Conservation (phyloP, 768 basidiomycete genomes). For the Butyriboletus loyo region DNA sequence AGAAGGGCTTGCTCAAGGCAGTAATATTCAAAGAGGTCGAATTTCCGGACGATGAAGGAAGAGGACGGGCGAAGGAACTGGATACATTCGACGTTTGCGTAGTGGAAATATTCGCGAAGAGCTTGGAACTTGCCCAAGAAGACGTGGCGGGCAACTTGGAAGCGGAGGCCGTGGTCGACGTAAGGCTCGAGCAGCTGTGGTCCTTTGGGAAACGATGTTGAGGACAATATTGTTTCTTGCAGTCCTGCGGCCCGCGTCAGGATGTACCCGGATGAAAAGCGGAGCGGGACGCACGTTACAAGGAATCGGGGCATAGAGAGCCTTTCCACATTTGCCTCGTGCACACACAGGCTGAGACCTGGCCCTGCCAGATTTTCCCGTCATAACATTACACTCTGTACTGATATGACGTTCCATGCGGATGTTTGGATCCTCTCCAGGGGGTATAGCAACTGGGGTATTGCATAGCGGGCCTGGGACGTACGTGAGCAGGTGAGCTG, state of each 20-base stretch:
- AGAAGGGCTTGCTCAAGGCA: slow-evolving; percentile 37
- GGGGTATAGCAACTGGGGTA: slow-evolving; percentile 69
- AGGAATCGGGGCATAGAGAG: slow-evolving; percentile 67
- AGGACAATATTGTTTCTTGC: slow-evolving; percentile 70
- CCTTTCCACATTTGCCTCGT: slow-evolving; percentile 63
- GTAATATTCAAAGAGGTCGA: slow-evolving; percentile 10
- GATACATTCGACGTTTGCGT: slow-evolving; percentile 6
- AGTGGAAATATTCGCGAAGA: background rate
- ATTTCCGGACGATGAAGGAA: slow-evolving; percentile 9
- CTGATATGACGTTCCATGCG: slow-evolving; percentile 77
- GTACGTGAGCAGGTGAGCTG: slow-evolving; percentile 1
- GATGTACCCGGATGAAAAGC: background rate
- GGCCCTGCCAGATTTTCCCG: slow-evolving; percentile 50
- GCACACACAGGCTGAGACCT: slow-evolving; percentile 58
- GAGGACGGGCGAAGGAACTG: background rate
- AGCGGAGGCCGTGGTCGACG: slow-evolving; percentile 10
- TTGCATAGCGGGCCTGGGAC: slow-evolving; percentile 71
- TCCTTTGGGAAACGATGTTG: slow-evolving; percentile 76
- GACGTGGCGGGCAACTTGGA: slow-evolving; percentile 8
- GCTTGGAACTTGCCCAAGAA: slow-evolving; percentile 5
- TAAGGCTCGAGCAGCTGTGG: slow-evolving; percentile 50
- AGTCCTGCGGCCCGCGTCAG: slow-evolving; percentile 47
- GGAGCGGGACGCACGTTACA: slow-evolving; percentile 57
- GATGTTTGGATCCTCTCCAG: slow-evolving; percentile 75
- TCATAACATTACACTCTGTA: slow-evolving; percentile 65